Conservation (phyloP, 345 rosid species). For the Eucalyptus paniculata region DNA sequence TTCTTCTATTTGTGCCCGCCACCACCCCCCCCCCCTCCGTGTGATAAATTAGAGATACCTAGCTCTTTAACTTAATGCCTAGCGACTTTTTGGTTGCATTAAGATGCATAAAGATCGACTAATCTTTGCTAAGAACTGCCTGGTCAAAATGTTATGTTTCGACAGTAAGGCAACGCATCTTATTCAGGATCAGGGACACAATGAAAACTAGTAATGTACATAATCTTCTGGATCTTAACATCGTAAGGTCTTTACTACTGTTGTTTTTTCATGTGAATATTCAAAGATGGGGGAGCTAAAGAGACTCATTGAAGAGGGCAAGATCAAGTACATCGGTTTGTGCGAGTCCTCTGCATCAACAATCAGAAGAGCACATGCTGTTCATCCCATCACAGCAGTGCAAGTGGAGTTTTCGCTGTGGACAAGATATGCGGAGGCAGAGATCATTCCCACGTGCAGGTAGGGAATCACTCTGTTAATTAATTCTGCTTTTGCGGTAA, state of each 20-base stretch:
- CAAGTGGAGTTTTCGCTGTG: conserved; percentile 79
- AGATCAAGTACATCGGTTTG: conserved; percentile 55
- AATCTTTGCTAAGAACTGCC: not conserved
- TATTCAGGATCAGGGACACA: no score
- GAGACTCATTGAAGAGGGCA: conserved; percentile 62
- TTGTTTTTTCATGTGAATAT: not conserved
- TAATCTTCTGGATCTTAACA: no score
- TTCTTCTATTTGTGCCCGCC: not conserved
- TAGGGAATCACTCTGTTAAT: not conserved
- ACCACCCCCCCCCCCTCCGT: no score
- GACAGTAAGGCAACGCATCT: no score
- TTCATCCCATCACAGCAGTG: conserved; percentile 65
- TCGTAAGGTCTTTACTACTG: no score
- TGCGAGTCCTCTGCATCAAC: conserved; percentile 76
- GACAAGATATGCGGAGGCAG: conserved; percentile 69
- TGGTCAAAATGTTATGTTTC: no score
- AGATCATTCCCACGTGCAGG: conserved; percentile 33
- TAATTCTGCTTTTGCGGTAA: no score
- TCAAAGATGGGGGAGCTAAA: conserved; percentile 42
- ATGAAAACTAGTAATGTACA: no score
- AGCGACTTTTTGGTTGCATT: not conserved
- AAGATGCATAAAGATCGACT: not conserved
- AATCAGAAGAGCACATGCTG: conserved; percentile 69
- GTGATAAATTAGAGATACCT: no score
- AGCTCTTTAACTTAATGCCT: not conserved